These are phyloP conservation scores for Nothophaeocryptopus gaeumannii DNA, from an alignment of 2,329 filamentous ascomycete genomes.

Conservation along the genomic window DNA sequence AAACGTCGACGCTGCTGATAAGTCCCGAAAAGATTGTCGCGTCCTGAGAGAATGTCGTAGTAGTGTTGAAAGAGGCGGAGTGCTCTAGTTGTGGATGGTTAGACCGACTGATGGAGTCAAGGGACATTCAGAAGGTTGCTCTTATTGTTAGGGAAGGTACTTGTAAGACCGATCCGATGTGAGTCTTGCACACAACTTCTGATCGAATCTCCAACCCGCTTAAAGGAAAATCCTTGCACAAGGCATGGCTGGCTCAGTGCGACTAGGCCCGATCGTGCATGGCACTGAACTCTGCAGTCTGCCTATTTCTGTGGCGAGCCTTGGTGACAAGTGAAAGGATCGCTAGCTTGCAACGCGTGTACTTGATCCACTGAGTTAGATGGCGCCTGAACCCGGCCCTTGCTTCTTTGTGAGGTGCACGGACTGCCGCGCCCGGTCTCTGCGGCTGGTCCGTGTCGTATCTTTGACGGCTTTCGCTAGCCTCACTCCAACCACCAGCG, in stretches of 20 bases:
- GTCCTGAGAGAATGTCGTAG: conserved; percentile 4
- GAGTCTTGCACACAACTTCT: conserved; percentile 16
- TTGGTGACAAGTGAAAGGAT: conserved; percentile 16
- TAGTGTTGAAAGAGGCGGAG: neutral
- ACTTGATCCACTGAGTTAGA: conserved; percentile 15
- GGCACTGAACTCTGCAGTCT: conserved; percentile 13
- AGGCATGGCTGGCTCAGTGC: too few species aligned
- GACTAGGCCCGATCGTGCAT: neutral
- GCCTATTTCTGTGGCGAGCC: conserved; percentile 12
- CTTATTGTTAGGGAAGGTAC: too few species aligned
- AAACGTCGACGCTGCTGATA: conserved; percentile 2
- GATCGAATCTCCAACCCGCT: conserved; percentile 10
- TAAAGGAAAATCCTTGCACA: too few species aligned
- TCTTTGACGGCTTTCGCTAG: too few species aligned
- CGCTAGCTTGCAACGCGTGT: conserved; percentile 21
- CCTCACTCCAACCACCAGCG: too few species aligned
- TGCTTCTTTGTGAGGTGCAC: neutral
- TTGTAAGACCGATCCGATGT: neutral
- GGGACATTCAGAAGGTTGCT: neutral
- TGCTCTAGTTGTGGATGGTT: neutral
- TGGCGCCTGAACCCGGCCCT: neutral
- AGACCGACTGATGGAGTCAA: conserved; percentile 22
- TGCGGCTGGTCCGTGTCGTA: too few species aligned
- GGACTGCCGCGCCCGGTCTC: neutral
- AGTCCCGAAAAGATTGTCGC: neutral